Base-by-base conservation (phyloP, 1,139 yeast species). In the Kodamaea fungicola region DNA sequence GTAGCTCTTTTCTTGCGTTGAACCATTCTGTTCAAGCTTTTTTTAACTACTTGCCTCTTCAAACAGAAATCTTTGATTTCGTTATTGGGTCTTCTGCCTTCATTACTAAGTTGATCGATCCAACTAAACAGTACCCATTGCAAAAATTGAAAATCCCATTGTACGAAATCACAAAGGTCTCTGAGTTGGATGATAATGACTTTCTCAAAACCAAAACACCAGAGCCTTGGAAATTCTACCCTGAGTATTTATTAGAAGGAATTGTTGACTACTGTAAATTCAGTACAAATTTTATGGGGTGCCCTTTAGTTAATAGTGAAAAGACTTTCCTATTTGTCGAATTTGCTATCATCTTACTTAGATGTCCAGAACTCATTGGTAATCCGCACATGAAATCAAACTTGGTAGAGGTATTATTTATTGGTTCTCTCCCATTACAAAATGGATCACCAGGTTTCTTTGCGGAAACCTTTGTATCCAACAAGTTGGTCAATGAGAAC, bases 371-470 rank as follows among this genome's bases (percentile, higher is more conserved):
- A 52, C 66, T 86, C 36, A 71, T 92, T 38, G 88, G 95, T 42
- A 94, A 92, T 55, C 98, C 98, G 0, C 97, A 92, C 64, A 72
- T 92, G 66, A 92, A 92, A 52, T 82, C 95, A 9, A 79, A 83
- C 51, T 65, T 92, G 39, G 84, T 88, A 21, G 96, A 92, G 56
- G 72, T 88, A 25, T 64, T 94, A 41, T 89, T 83, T 51, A 70
- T 74, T 46, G 97, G 97, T 0, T 70, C 90, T 0, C 64, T 82
- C 45, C 83, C 84, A 9, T 48, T 69, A 42, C 68, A 62, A 30
- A 74, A 74, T 46, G 76, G 78, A n/a, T 46, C 51, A 4, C 82
- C 87, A 3, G 98, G 97, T 0, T 83, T 83, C 44, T 78, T 89
- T 73, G 68, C 80, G 41, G 71, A 73, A 8, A 71, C 82, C 5